These are phyloP conservation scores for Venturia carpophila DNA, from an alignment of 2,329 filamentous ascomycete species.

Conservation along the genomic window DNA sequence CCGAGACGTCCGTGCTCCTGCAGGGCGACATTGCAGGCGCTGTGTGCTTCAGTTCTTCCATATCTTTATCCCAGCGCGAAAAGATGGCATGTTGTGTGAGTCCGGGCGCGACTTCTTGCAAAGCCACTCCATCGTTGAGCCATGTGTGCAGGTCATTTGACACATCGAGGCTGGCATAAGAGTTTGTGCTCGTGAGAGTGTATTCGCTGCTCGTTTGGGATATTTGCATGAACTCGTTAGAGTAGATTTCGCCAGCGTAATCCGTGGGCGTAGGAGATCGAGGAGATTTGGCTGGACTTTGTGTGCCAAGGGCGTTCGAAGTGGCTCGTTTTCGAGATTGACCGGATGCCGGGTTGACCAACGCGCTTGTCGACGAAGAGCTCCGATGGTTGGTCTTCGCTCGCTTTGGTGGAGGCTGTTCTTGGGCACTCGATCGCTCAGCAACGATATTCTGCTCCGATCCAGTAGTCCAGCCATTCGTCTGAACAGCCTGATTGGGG, in stretches of 20 bases:
- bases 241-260: constrained; percentile 60
- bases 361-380: constrained; percentile 65
- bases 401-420: constrained; percentile 63
- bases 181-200: constrained; percentile 59
- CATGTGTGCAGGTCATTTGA: constrained; percentile 69
- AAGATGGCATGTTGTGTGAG: constrained; percentile 61
- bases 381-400: constrained; percentile 69
- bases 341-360: constrained; percentile 51
- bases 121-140: constrained; percentile 64
- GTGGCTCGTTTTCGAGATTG: constrained; percentile 55
- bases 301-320: constrained; percentile 52
- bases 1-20: constrained; percentile 42
- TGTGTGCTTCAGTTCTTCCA: constrained; percentile 46
- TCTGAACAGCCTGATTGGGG: constrained; percentile 42
- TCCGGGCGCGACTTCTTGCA: constrained; percentile 60
- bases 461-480: constrained; percentile 55
- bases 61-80: constrained; percentile 47
- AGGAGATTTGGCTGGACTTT: constrained; percentile 71
- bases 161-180: constrained; percentile 67
- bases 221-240: constrained; percentile 64
- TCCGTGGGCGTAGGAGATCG: constrained; percentile 53
- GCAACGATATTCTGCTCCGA: constrained; percentile 44
- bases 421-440: constrained; percentile 44
- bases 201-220: constrained; percentile 56
- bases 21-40: constrained; percentile 47